Evolutionary conservation across 164 flowering plant genomes (phyloP), one percentile per base, ranked within the genome.

Genomic region (Paratinospora sagittata): DNA sequence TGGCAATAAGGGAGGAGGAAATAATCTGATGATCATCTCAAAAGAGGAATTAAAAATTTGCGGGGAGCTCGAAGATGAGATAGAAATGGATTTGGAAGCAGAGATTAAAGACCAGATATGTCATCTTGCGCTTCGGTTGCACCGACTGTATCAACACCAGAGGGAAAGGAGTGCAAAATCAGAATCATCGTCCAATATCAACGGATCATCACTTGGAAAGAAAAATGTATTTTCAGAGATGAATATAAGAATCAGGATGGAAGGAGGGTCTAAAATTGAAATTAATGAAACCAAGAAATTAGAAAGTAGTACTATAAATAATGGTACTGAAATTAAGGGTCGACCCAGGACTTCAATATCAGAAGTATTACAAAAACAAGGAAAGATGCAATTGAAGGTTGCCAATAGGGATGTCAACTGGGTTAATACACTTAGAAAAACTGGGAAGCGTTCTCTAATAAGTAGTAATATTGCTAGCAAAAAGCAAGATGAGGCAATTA

Each of bases 41-140:
- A 61, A 71, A 3, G 87, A 85, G 61, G 96, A 90, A 73, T 0
- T 61, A 74, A 85, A 72, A 69, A 86, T 90, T 27, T 81, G 87
- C 0, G 58, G 27, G 0, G 89, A 87, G 72, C 82, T 90, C 1
- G 91, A 84, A 71, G 69, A 9, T n/a, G 89, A 89, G 1, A 79
- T 90, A 27, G 92, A 90, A 41, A 81, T 67, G 33, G 81, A 72
- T 10, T 77, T 90, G 71, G 93, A 89, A 75, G 84, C 78, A 70
- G 96, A 90, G 76, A 85, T 90, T 26, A 89, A 90, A 66, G 86
- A 84, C 10, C 89, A 78, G 16, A 89, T 90, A 27, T 85, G 72
- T 73, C 80, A 72, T 47, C 88, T 86, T 8, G 89, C 93, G 45
- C 76, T 89, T 5, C 79, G 80, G 12, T 64, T 90, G 70, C 86